Evolutionary conservation across 2,329 filamentous ascomycete genomes (phyloP), one percentile per base, ranked within the genome.

Genomic region (Aspergillus sp.): DNA sequence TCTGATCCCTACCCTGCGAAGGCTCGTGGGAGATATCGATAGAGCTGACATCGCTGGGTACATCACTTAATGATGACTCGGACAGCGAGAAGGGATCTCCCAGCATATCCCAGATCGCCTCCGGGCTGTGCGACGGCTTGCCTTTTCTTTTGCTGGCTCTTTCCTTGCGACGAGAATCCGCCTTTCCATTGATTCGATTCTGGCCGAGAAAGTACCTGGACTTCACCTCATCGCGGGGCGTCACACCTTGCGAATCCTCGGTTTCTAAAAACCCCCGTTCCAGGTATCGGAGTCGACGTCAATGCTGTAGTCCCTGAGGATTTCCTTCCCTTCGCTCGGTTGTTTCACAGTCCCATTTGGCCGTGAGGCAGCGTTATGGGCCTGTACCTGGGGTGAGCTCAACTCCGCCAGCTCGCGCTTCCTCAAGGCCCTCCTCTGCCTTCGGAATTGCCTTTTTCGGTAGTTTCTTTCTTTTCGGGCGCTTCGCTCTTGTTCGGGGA

Each of bases 191-290:
- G 5, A 24, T 26, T 16, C 16, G 29, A 19, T 29, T 15, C 16
- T 29, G 35, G 24, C n/a, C 13, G 12, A 25, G 25, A 36, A 57
- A 59, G 42, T 56, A 59, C 36, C 52, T 55, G 4, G 57, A 61
- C 46, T 43, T 48, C 36, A 52, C 58, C 58, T 62, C 58, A 60
- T 57, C 56, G 49, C 52, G 39, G 44, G 51, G 43, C 41, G 48
- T 57, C 49, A 55, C 32, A 40, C 44, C 45, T 45, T 45, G 51
- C 47, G 51, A 60, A 59, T 62, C 59, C 58, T 52, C 39, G 59
- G 59, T 38, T 15, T 30, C 42, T 45, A 49, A 59, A 62, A 61
- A 62, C 48, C 55, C 53, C 37, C 10, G 13, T 47, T 34, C 47
- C 44, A 51, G 24, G 26, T n/a, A n/a, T n/a, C 35, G 3, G 32